phyloP scores from a whole-genome alignment of 257 asterid species.

The Lavandula angustifolia region DNA sequence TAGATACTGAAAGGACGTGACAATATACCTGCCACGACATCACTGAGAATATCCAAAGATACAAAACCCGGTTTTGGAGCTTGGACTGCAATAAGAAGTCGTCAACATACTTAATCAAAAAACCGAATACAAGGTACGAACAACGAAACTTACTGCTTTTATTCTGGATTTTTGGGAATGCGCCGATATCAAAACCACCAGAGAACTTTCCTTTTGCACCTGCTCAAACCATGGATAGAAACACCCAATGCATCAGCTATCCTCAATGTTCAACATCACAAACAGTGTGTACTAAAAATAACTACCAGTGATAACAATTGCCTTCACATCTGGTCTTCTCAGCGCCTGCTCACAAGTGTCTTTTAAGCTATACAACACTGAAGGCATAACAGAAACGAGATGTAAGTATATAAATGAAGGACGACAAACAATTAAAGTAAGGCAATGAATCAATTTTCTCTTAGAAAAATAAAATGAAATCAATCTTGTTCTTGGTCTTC shows the following conservation, averaged over 20 bases:
- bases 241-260: conserved; percentile 21
- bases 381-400: conserved; percentile 13
- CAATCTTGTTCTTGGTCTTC: background rate
- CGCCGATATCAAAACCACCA: conserved; percentile 88
- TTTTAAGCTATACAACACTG: conserved; percentile 88
- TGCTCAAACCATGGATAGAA: conserved; percentile 41
- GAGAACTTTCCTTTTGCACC: conserved; percentile 92
- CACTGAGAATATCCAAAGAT: conserved; percentile 79
- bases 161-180: conserved; percentile 72
- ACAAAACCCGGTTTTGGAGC: conserved; percentile 87
- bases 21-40: conserved; percentile 67
- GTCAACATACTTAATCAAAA: conserved; percentile 13
- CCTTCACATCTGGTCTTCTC: conserved; percentile 84
- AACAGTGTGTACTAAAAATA: background rate
- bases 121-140: background rate
- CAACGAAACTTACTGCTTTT: conserved; percentile 53
- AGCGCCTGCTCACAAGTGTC: conserved; percentile 73
- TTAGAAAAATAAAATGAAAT: background rate
- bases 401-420: background rate
- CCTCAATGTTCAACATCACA: conserved; percentile 23
- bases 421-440: conserved; percentile 2
- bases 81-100: conserved; percentile 54
- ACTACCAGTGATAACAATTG: conserved; percentile 79
- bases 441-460: background rate
- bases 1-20: conserved; percentile 12